phyloP scores from a whole-genome alignment of 2,329 filamentous ascomycete genomes.

The Botrytis pseudocinerea region DNA sequence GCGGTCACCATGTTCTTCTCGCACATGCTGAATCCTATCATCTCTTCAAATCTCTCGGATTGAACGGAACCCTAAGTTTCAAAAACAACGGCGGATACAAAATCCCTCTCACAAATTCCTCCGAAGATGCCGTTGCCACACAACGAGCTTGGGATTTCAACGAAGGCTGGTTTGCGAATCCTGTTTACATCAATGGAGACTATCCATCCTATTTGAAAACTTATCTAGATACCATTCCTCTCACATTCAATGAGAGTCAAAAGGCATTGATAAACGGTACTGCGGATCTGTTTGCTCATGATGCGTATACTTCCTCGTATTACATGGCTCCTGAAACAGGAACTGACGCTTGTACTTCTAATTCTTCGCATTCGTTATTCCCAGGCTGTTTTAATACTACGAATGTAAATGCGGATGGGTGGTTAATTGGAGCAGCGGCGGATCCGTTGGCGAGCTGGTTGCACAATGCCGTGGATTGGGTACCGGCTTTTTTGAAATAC shows the following conservation, averaged over 20 bases:
- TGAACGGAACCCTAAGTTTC: conserved; percentile 51
- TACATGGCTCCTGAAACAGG: conserved; percentile 47
- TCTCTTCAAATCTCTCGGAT: conserved; percentile 54
- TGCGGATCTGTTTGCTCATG: conserved; percentile 57
- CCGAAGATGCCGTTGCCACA: conserved; percentile 33
- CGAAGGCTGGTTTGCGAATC: conserved; percentile 53
- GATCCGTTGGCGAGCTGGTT: conserved; percentile 36
- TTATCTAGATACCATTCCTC: conserved; percentile 45
- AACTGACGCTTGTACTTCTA: conserved; percentile 43
- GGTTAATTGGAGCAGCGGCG: conserved; percentile 31
- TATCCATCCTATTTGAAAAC: conserved; percentile 48
- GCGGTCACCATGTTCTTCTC: conserved; percentile 48
- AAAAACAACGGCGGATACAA: conserved; percentile 47
- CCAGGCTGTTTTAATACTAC: conserved; percentile 32
- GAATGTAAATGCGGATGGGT: conserved; percentile 23
- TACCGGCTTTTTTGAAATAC: conserved; percentile 34
- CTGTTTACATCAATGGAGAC: conserved; percentile 52
- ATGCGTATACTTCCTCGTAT: conserved; percentile 58
- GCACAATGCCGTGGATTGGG: conserved; percentile 35
- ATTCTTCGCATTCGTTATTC: conserved; percentile 34
- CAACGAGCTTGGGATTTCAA: conserved; percentile 43
- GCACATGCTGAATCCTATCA: conserved; percentile 51
- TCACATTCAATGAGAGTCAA: conserved; percentile 49
- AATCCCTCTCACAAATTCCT: conserved; percentile 48
- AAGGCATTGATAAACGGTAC: conserved; percentile 52